Evolutionary conservation across 371 early-diverging fungal genomes (phyloP), one percentile per base, ranked within the genome.

Genomic region (Dinochytrium kinnereticum): DNA sequence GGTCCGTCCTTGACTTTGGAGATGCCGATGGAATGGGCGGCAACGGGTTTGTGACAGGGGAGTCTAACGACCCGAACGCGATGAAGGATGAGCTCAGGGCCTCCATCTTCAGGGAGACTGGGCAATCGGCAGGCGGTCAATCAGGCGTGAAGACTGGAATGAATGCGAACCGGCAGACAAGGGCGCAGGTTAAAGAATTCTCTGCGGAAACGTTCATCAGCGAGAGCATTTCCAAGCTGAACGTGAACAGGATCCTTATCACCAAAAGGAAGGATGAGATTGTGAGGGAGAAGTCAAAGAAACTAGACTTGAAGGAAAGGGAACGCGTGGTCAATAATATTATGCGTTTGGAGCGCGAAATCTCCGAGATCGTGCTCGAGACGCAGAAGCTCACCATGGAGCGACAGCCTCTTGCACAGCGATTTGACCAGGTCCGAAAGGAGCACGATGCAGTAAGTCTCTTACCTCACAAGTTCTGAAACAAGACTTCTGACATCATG

Each of bases 241-340:
- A 55, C 33, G 51, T 28, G 15, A 38, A 10, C 15, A 64, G 64
- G 13, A 66, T 75, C 26, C 31, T 75, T 53, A 24, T 70, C 21
- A 33, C 70, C 15, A 59, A 51, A 26, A 31, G 34, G n/a, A 50
- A 30, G 13, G 59, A 55, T 1, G 67, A 67, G 34, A 55, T 75
- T 55, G 39, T 65, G 36, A 51, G 66, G 21, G 75, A 75, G 51
- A 75, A 70, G 57, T 5, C 51, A n/a, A 64, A 66, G 75, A 19
- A 51, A 34, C 21, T 55, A 0, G 75, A 75, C 59, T 59, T 75
- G 26, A 59, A 65, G 38, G 71, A 70, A 30, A 70, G 64, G 50
- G 66, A 70, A 59, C 33, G 71, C 21, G 49, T 70, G 10, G 71
- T 64, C 28, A 66, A 38, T 50, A 21, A 30, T 17, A 66, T 75